Evolutionary conservation across 371 early-diverging fungal genomes (phyloP), one percentile per base, ranked within the genome.

Genomic region (Amoeboaphelidium protococcarum): DNA sequence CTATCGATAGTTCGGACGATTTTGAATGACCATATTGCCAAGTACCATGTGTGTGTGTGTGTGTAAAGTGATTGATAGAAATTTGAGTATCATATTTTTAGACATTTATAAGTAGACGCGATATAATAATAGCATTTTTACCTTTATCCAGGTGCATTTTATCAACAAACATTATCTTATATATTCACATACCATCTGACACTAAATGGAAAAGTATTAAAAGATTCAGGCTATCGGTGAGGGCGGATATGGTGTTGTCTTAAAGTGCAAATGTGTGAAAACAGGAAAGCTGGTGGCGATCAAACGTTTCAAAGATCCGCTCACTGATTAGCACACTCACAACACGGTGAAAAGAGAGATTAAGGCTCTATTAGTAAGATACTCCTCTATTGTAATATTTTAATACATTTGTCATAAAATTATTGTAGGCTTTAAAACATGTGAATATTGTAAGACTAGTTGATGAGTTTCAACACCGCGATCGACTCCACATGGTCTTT

Each of bases 401-500:
- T n/a, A n/a, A n/a, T n/a, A 31, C 37, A 31, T 10, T 6, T 10
- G 37, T 10, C 6, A 6, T 31, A 31, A 31, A 31, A 31, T 10
- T 31, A 16, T 16, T 23, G 6, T 53, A 66, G 69, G 64, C 65
- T 63, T 51, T 69, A 20, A 69, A 64, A 47, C 56, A 69, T 55
- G 67, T 67, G 54, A 65, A 67, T 54, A 66, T 69, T 44, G 66
- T 68, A 10, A 66, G 66, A 46, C 55, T 68, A 20, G 50, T 66
- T 25, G 65, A 66, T 47, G 68, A 65, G 12, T 68, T 70, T 41
- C 56, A 66, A 2, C 44, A 68, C 1, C 66, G 68, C 45, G 68
- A 68, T 13, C 68, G 68, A 41, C 61, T 70, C 2, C 66, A 70
- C 47, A 57, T 70, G 22, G 70, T 70, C 3, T 70, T 68, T 54